These are phyloP conservation scores for Zoysia pacifica DNA, from an alignment of 176 grass and related monocot species.

Conservation along the genomic window DNA sequence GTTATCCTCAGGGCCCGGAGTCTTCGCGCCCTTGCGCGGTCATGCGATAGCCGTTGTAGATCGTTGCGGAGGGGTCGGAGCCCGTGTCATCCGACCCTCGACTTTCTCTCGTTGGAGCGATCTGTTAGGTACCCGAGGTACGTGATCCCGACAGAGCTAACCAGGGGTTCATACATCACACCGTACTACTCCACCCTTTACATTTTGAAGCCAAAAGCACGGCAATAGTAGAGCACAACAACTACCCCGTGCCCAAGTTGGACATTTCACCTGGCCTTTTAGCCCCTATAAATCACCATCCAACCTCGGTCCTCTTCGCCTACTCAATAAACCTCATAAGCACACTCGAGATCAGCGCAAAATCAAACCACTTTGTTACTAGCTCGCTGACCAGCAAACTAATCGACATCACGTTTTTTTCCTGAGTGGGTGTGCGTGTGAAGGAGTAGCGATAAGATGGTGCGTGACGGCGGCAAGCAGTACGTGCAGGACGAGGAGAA, in stretches of 20 bases:
- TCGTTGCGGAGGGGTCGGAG: too few species aligned
- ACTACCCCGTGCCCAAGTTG: slow-evolving; percentile 20
- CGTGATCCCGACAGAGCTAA: too few species aligned
- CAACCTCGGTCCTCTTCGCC: neutral
- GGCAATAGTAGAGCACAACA: neutral
- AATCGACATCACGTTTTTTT: neutral
- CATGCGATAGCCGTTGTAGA: too few species aligned
- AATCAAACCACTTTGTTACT: neutral
- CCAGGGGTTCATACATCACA: too few species aligned
- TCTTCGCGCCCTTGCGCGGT: too few species aligned
- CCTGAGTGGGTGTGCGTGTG: neutral
- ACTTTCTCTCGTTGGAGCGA: too few species aligned
- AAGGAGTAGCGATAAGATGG: slow-evolving; percentile 34
- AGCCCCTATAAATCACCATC: slow-evolving; percentile 44
- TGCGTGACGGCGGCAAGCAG: slow-evolving; percentile 32
- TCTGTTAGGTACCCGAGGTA: too few species aligned
- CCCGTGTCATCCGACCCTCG: too few species aligned
- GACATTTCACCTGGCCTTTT: slow-evolving; percentile 23
- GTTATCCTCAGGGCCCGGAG: too few species aligned
- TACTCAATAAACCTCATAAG: slow-evolving; percentile 16
- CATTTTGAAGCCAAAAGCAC: neutral
- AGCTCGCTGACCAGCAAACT: neutral
- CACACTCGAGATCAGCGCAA: neutral
- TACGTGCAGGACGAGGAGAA: slow-evolving; percentile 52
- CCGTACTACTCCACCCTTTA: too few species aligned